These are phyloP conservation scores for Coemansia sp. DNA, from an alignment of 192 early-diverging fungal species.

Conservation along the genomic window DNA sequence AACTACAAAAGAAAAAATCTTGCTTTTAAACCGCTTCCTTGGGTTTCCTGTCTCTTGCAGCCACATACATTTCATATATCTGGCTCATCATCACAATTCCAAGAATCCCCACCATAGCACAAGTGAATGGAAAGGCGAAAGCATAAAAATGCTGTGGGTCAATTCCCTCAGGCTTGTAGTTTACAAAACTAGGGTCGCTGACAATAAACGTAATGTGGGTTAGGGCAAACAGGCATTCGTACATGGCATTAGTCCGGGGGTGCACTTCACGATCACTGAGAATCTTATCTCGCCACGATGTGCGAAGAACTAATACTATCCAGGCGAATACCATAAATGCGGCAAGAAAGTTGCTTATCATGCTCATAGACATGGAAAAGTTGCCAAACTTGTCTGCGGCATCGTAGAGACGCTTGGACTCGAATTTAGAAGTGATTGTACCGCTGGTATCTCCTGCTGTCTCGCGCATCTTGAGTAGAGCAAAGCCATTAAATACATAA, in stretches of 20 bases:
- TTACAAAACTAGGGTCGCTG: not conserved
- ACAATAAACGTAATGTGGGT: slow-evolving; percentile 4
- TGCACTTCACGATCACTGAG: not conserved
- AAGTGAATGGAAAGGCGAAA: too few species aligned
- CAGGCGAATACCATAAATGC: not conserved
- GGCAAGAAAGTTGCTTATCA: not conserved
- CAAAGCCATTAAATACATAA: too few species aligned
- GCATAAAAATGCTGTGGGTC: too few species aligned
- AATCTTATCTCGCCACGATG: not conserved
- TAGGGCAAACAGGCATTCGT: not conserved
- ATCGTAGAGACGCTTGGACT: not conserved
- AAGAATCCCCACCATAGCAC: too few species aligned
- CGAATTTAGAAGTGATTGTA: not conserved
- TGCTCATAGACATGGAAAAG: not conserved
- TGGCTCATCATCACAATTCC: too few species aligned
- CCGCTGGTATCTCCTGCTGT: too few species aligned
- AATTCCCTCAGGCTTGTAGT: too few species aligned
- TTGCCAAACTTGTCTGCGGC: not conserved
- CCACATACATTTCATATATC: too few species aligned
- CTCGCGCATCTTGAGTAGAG: too few species aligned
- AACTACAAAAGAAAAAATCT: too few species aligned
- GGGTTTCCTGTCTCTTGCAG: too few species aligned
- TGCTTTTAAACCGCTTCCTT: too few species aligned
- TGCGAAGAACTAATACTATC: not conserved
- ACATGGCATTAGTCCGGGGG: not conserved